Evolutionary conservation across 768 basidiomycete species (phyloP), one percentile per base, ranked within the genome.

Genomic region (Rossbeevera mucosa): DNA sequence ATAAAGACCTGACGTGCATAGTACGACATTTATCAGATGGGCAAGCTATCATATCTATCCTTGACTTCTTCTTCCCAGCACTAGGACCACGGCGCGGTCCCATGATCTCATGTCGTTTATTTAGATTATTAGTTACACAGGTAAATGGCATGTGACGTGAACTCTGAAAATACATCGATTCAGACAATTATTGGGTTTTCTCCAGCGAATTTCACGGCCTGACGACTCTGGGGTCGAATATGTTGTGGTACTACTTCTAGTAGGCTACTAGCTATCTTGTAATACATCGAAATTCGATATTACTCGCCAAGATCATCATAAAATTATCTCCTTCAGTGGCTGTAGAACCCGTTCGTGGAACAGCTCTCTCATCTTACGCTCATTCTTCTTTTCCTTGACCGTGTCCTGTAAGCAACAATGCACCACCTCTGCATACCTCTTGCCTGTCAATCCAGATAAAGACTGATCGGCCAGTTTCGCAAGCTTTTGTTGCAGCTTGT

Each of bases 51-150:
- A 47, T 21, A 52, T 16, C 0, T n/a, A 36, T 36, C 16, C 28
- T 21, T 42, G 24, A 47, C 28, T 44, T 48, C 31, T 48, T 16
- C 18, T 54, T 48, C 48, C 48, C 30, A 50, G 44, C 13, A 38
- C n/a, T n/a, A n/a, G n/a, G n/a, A n/a, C n/a, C n/a, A n/a, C n/a
- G 16, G 2, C n/a, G 22, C 13, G 33, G 22, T 7, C 46, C 7
- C 46, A 31, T 22, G 16, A 22, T 16, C n/a, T 12, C 29, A 21
- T 21, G 30, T 16, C 21, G 2, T 13, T 4, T 47, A 36, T 47
- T 47, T 47, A n/a, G n/a, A n/a, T n/a, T n/a, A n/a, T n/a, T n/a
- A n/a, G n/a, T n/a, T n/a, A n/a, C n/a, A n/a, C n/a, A n/a, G n/a
- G n/a, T n/a, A n/a, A n/a, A n/a, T n/a, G n/a, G n/a, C n/a, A n/a